Evolutionary conservation across 768 basidiomycete species (phyloP).

Genomic region (Macrolepiota albuminosa): DNA sequence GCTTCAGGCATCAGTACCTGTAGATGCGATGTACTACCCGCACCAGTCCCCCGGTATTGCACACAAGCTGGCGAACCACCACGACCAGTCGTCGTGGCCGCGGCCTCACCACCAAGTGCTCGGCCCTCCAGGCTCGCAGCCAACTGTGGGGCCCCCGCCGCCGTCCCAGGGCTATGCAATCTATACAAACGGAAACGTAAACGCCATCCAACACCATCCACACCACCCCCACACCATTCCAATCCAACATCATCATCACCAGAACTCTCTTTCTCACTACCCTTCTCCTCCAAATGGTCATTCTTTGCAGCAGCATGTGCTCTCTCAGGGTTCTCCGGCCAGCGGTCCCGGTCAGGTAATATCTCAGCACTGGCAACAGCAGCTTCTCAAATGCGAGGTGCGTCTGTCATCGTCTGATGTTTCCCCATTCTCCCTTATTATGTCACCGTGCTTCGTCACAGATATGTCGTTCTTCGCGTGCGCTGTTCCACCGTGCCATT

Average conservation of each 20-base stretch:
- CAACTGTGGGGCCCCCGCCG: conserved; percentile 58
- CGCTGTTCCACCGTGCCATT: conserved; percentile 91
- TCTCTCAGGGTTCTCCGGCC: conserved; percentile 57
- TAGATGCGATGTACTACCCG: conserved; percentile 75
- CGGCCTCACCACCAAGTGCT: conserved; percentile 53
- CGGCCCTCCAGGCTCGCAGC: conserved; percentile 44
- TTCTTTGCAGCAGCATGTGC: conserved; percentile 49
- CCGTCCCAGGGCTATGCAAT: conserved; percentile 72
- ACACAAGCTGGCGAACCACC: conserved; percentile 71
- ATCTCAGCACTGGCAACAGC: conserved; percentile 88
- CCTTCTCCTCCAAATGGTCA: conserved; percentile 75
- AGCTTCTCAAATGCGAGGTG: conserved; percentile 90
- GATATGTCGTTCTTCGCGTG: conserved; percentile 81
- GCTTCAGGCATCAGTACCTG: conserved; percentile 17
- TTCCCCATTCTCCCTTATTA: conserved; percentile 9
- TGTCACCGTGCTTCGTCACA: conserved; percentile 26
- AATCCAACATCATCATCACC: conserved; percentile 69
- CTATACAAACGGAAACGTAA: conserved; percentile 66
- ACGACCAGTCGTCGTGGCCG: conserved; percentile 73
- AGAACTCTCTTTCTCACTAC: conserved; percentile 74
- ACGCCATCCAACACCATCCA: conserved; percentile 59
- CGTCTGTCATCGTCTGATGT: conserved; percentile 26
- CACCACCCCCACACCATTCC: conserved; percentile 52
- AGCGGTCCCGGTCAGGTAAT: conserved; percentile 56
- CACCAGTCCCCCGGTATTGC: conserved; percentile 79